Base-by-base conservation (phyloP, 169 alveolate genomes). In the Neospora caninum region DNA sequence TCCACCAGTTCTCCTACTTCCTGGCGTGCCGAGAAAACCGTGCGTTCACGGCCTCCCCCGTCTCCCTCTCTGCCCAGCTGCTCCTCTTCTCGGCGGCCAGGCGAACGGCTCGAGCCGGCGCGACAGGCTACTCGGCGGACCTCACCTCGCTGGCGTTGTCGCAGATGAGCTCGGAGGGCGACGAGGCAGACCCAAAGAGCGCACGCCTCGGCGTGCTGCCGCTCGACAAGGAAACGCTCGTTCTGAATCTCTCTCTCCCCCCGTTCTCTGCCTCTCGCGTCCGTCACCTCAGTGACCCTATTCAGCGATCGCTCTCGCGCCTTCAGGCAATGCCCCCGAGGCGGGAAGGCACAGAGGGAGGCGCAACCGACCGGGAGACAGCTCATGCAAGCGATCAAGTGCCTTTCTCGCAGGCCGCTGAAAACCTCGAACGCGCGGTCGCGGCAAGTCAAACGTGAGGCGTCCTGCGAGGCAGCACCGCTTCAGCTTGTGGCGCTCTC, bases 271-370 rank as follows among this genome's bases (percentile, higher is more conserved):
- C 73, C 34, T 16, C 73, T 16, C 73, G 73, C 0, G 73, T 64
- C 73, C 73, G 73, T 29, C 43, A 78, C 86, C 86, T 78, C 86
- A 38, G 49, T 29, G 86, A 78, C 45, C 86, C 86, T 13, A n/a
- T 78, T 10, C 86, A 78, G 42, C 39, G 86, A 10, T 78, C 86
- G 31, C 45, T 78, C 31, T 10, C 45, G 29, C 49, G 9, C 45
- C 45, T 18, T n/a, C 29, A 10, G 29, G 86, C 86, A 20, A 10
- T 9, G 82, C 4, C 34, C 4, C 4, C 34, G 42, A 34, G 22
- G 18, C 42, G 38, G 34, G 42, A 69, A 69, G 82, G 22, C 16
- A 4, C 82, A 18, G 13, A 18, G 22, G 38, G 7, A 20, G 38
- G 22, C 58, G 58, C 22, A 4, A 13, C 58, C 58, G 58, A 4